phyloP scores from a whole-genome alignment of 129 eudicot species.

The Tanacetum coccineum region DNA sequence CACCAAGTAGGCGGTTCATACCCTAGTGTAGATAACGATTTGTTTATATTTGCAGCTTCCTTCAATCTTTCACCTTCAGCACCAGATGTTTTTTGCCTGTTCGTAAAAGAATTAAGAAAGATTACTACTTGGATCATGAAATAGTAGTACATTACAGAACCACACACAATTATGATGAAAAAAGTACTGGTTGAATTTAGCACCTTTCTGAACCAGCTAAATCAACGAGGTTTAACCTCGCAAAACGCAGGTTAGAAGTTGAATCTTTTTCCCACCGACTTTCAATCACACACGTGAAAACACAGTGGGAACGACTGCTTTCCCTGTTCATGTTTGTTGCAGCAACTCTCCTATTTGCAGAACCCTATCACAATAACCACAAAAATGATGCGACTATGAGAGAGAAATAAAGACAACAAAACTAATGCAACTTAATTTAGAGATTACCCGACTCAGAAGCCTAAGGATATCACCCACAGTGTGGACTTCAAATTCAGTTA shows the following conservation, averaged over 20 bases:
- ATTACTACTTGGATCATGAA: constrained; percentile 10
- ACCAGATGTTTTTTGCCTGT: constrained; percentile 94
- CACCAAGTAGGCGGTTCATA: constrained; percentile 26
- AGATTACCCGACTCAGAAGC: constrained; percentile 74
- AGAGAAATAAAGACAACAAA: constrained; percentile 12
- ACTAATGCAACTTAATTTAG: background rate
- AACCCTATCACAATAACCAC: constrained; percentile 49
- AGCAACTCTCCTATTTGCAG: constrained; percentile 90
- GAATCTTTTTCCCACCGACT: constrained; percentile 94
- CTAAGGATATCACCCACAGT: constrained; percentile 82
- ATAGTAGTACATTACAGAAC: background rate
- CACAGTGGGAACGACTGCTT: constrained; percentile 98
- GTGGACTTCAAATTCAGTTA: constrained; percentile 90
- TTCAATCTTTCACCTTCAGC: constrained; percentile 97
- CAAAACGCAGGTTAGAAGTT: constrained; percentile 69
- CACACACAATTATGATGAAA: background rate
- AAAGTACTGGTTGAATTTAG: background rate
- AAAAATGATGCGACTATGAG: background rate
- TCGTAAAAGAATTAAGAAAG: constrained; percentile 1
- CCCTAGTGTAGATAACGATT: constrained; percentile 91
- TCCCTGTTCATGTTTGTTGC: constrained; percentile 97
- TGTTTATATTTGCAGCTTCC: constrained; percentile 96
- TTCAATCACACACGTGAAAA: constrained; percentile 91
- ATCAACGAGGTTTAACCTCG: constrained; percentile 93
- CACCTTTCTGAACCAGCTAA: constrained; percentile 99